Evolutionary conservation across 768 basidiomycete genomes (phyloP).

Genomic region (Xanthoconium purpureum): DNA sequence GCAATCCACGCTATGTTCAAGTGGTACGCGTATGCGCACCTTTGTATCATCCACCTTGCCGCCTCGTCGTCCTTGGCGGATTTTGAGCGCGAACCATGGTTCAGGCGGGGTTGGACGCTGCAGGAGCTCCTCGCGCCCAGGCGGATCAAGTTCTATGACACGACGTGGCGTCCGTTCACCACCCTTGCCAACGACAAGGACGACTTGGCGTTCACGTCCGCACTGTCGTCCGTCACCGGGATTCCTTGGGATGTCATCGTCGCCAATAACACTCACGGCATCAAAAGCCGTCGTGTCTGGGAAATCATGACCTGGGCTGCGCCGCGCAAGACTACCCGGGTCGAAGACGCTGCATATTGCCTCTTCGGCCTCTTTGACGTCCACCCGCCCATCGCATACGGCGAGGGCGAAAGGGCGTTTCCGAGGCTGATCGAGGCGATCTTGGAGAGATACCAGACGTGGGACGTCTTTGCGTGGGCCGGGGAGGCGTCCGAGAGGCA

Average conservation of each 20-base stretch:
- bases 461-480: conserved; percentile 29
- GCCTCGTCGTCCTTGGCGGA: conserved; percentile 11
- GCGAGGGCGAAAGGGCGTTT: conserved; percentile 32
- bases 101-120: conserved; percentile 23
- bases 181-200: conserved; percentile 14
- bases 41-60: conserved; percentile 28
- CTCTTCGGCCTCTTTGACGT: conserved; percentile 29
- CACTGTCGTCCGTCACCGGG: conserved; percentile 13
- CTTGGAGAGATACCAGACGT: conserved; percentile 2
- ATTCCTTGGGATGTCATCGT: conserved; percentile 18
- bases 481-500: conserved; percentile 19
- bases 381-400: conserved; percentile 24
- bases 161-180: conserved; percentile 21
- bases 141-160: conserved; percentile 25
- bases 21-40: conserved; percentile 30
- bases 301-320: conserved; percentile 34
- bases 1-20: conserved; percentile 32
- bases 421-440: conserved; percentile 24
- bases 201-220: conserved; percentile 4
- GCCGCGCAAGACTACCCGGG: conserved; percentile 24
- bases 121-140: conserved; percentile 29
- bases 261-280: conserved; percentile 19
- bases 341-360: conserved; percentile 31
- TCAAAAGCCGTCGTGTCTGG: conserved; percentile 14
- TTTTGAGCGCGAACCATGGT: conserved; percentile 26